phyloP scores from a whole-genome alignment of 2,329 filamentous ascomycete genomes.

The Xylaria sp. region DNA sequence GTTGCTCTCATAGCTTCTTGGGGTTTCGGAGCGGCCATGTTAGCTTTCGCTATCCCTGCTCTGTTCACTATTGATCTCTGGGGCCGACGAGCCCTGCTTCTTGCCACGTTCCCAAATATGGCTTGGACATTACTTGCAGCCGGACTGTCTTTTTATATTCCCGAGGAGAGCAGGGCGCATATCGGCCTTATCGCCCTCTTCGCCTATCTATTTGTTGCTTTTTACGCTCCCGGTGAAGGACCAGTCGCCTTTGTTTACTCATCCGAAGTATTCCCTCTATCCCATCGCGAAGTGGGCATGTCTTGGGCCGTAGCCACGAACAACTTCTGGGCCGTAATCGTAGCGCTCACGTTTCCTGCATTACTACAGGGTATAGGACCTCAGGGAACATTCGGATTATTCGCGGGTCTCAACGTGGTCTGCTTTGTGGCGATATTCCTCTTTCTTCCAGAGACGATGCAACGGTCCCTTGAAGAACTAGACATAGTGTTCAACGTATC shows the following conservation, averaged over 20 bases:
- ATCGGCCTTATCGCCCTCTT: background rate
- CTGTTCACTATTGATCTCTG: background rate
- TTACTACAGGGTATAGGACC: background rate
- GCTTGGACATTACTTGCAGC: slow-evolving; percentile 3
- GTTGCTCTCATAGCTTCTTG: background rate
- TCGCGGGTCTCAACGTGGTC: background rate
- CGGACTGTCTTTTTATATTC: background rate
- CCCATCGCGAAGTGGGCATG: background rate
- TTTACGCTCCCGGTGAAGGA: background rate
- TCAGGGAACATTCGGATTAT: background rate
- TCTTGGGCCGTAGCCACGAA: background rate
- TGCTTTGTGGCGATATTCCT: background rate
- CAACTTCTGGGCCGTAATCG: background rate
- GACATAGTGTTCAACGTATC: background rate
- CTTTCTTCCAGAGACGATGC: background rate
- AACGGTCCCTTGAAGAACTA: background rate
- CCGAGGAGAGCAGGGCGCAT: background rate
- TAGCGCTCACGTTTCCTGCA: background rate
- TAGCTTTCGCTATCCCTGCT: background rate
- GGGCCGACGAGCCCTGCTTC: background rate
- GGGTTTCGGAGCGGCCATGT: background rate
- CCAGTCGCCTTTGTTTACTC: background rate
- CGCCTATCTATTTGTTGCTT: background rate
- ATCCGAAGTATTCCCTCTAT: background rate
- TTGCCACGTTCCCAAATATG: background rate